Percentiles rank a stretch among this genome's conserved stretches.
These are phyloP conservation scores for Xylaria acuta DNA, from an alignment of 495 filamentous ascomycete genomes.

Conservation along the genomic window DNA sequence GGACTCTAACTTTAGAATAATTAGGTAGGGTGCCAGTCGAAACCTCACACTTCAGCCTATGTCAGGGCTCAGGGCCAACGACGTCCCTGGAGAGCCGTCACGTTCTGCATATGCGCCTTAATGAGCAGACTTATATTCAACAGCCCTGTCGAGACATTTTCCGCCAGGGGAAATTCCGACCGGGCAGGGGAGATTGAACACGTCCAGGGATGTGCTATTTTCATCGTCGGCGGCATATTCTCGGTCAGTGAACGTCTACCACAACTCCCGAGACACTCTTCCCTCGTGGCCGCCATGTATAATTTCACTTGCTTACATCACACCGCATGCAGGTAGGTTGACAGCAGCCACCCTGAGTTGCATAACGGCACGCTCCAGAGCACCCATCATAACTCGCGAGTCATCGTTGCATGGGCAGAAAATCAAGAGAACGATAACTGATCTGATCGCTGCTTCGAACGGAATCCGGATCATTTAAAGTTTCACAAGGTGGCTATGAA, in stretches of 20 bases:
- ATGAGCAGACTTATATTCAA: neutral
- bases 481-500: neutral
- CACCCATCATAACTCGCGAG: neutral
- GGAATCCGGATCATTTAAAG: neutral
- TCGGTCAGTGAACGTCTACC: neutral
- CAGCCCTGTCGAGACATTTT: neutral
- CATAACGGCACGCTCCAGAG: neutral
- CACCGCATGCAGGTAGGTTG: neutral
- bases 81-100: neutral
- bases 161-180: neutral
- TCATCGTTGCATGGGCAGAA: neutral
- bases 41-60: neutral
- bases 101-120: neutral
- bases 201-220: neutral
- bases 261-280: neutral
- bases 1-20: conserved; percentile 14
- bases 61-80: neutral
- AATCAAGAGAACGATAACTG: neutral
- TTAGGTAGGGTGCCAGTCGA: neutral
- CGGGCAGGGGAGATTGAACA: neutral
- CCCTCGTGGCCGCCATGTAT: neutral
- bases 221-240: neutral
- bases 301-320: neutral
- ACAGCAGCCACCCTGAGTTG: neutral
- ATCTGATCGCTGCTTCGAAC: neutral